These are phyloP conservation scores for Schizophyllum commune DNA, from an alignment of 1,284 basidiomycete species.

Conservation along the genomic window DNA sequence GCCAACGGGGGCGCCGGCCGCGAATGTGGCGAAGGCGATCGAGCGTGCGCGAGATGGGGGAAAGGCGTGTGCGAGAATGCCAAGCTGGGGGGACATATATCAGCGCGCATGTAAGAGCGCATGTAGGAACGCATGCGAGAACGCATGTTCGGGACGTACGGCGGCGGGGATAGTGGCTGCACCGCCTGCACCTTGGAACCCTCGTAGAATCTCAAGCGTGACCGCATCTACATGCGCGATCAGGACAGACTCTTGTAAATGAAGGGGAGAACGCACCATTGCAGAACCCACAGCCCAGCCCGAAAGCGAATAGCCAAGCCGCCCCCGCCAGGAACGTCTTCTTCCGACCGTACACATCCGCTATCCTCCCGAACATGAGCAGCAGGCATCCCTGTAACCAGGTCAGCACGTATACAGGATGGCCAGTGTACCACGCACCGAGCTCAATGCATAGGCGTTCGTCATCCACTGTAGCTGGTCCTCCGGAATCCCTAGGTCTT, in stretches of 20 bases:
- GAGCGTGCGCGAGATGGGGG: slow-evolving; percentile 61
- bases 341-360: slow-evolving; percentile 69
- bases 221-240: slow-evolving; percentile 28
- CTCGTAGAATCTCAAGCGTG: slow-evolving; percentile 56
- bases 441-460: slow-evolving; percentile 26
- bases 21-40: slow-evolving; percentile 70
- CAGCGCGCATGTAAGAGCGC: slow-evolving; percentile 1
- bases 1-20: slow-evolving; percentile 76
- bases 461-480: slow-evolving; percentile 61
- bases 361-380: slow-evolving; percentile 61
- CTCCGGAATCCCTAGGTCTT: slow-evolving; percentile 38
- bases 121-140: too few relatives aligned
- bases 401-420: slow-evolving; percentile 36
- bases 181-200: slow-evolving; percentile 61
- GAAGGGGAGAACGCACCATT: slow-evolving; percentile 16
- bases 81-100: slow-evolving; percentile 37
- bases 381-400: slow-evolving; percentile 58
- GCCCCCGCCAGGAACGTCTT: slow-evolving; percentile 51
- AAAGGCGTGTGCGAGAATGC: slow-evolving; percentile 72
- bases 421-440: slow-evolving; percentile 20
- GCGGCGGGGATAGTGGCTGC: slow-evolving; percentile 65
- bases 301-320: slow-evolving; percentile 35
- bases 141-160: slow-evolving; percentile 30
- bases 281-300: slow-evolving; percentile 48
- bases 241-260: not conserved